Evolutionary conservation across 2,329 filamentous ascomycete genomes (phyloP).

Genomic region (Didymella sp.): DNA sequence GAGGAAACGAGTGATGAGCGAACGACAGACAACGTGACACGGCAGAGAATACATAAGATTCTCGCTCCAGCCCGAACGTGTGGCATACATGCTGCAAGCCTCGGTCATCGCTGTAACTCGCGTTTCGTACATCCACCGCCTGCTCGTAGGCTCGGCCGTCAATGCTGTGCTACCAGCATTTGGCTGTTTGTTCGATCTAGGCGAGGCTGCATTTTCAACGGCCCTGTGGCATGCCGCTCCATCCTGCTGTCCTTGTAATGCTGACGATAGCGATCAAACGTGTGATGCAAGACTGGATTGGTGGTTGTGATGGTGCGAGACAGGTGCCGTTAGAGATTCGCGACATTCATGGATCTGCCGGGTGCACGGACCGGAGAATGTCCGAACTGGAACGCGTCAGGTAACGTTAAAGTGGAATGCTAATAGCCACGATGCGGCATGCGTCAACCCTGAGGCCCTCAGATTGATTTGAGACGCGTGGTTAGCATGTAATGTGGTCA

Average conservation of each 20-base stretch:
- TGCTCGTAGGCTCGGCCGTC: slow-evolving; percentile 29
- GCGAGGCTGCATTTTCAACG: slow-evolving; percentile 33
- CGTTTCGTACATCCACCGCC: slow-evolving; percentile 29
- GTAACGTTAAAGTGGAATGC: slow-evolving; percentile 28
- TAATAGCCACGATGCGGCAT: slow-evolving; percentile 19
- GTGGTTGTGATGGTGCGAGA: slow-evolving; percentile 33
- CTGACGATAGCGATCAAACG: slow-evolving; percentile 26
- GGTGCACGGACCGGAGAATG: slow-evolving; percentile 33
- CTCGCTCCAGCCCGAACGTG: slow-evolving; percentile 6
- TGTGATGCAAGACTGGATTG: slow-evolving; percentile 25
- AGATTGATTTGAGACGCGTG: slow-evolving; percentile 17
- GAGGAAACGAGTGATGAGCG: slow-evolving; percentile 13
- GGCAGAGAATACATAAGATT: slow-evolving; percentile 31
- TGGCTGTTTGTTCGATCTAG: slow-evolving; percentile 23
- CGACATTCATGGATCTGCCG: slow-evolving; percentile 23
- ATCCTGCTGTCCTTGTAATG: slow-evolving; percentile 30
- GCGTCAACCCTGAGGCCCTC: slow-evolving; percentile 3
- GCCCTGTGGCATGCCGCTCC: slow-evolving; percentile 24
- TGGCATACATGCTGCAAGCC: slow-evolving; percentile 29
- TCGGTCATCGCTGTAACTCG: slow-evolving; percentile 31
- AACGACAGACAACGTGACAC: slow-evolving; percentile 17
- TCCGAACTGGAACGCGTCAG: slow-evolving; percentile 17
- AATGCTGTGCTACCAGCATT: slow-evolving; percentile 42
- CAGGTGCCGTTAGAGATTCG: slow-evolving; percentile 41
- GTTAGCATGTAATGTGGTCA: background rate